Evolutionary conservation across 177 flowering plant genomes (phyloP).

Genomic region (Vitis hybrid): DNA sequence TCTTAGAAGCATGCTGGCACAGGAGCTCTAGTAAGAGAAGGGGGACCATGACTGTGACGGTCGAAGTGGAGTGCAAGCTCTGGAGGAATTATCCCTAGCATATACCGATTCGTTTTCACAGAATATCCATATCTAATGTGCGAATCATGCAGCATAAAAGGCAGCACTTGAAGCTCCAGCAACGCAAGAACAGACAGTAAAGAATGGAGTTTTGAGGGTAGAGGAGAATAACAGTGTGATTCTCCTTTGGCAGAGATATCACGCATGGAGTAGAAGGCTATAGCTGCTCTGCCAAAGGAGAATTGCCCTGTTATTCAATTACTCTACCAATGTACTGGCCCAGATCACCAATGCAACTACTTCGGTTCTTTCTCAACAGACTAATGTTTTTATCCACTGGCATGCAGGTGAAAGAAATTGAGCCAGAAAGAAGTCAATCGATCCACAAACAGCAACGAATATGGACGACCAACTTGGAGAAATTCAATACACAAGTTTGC

Average conservation of each 20-base stretch:
- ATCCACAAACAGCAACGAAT: background rate
- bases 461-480: background rate
- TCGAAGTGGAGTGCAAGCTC: conserved; percentile 4
- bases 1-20: background rate
- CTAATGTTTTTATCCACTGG: background rate
- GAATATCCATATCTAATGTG: conserved; percentile 26
- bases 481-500: background rate
- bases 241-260: conserved; percentile 35
- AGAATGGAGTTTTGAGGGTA: conserved; percentile 6
- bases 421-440: background rate
- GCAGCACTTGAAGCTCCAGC: conserved; percentile 1
- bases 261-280: background rate
- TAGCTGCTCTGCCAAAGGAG: conserved; percentile 37
- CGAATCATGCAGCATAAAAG: conserved; percentile 16
- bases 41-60: conserved; percentile 29
- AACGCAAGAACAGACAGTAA: background rate
- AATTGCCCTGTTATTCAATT: conserved; percentile 35
- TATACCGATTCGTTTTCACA: conserved; percentile 19
- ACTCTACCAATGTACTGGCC: background rate
- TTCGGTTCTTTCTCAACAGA: background rate
- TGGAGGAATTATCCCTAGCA: conserved; percentile 23
- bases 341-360: background rate
- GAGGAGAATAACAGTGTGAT: conserved; percentile 28
- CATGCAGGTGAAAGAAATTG: background rate
- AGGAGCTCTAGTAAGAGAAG: background rate